Evolutionary conservation across 805 yeast species (phyloP).

Genomic region (Kurtzmaniella fragi): DNA sequence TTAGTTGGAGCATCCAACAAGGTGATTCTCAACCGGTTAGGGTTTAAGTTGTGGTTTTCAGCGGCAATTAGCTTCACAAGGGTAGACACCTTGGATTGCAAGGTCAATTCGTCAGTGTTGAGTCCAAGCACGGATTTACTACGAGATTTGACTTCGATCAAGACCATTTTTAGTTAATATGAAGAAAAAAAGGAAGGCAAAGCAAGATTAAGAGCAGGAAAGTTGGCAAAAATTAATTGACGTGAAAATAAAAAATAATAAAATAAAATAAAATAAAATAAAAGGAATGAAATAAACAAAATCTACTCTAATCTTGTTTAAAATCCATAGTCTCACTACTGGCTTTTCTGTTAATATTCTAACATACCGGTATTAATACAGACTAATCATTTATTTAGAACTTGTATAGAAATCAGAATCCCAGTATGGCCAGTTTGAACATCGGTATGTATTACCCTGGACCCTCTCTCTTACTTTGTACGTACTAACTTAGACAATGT

Average conservation of each 20-base stretch:
- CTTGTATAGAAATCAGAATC: no score
- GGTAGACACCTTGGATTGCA: constrained; percentile 33
- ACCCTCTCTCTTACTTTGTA: no score
- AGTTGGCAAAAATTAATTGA: neutral
- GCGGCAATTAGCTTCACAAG: constrained; percentile 40
- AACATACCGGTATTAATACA: no score
- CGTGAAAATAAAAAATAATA: neutral
- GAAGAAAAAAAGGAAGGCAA: constrained; percentile 9
- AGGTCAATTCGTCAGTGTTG: constrained; percentile 31
- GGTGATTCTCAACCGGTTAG: constrained; percentile 25
- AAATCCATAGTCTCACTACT: no score
- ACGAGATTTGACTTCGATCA: constrained; percentile 52
- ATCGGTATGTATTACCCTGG: neutral
- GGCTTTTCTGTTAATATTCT: no score
- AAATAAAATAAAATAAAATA: constrained; percentile 9
- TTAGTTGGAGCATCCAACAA: constrained; percentile 15
- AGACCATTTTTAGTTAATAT: constrained; percentile 30
- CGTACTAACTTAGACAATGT: no score
- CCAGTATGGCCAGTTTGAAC: no score
- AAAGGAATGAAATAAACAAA: neutral
- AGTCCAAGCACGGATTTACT: constrained; percentile 52
- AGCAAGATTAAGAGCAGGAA: neutral
- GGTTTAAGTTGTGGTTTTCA: constrained; percentile 34
- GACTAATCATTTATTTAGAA: no score
- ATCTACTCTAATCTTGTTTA: neutral